phyloP scores from a whole-genome alignment of 345 rosid genomes.

The Durio zibethinus region DNA sequence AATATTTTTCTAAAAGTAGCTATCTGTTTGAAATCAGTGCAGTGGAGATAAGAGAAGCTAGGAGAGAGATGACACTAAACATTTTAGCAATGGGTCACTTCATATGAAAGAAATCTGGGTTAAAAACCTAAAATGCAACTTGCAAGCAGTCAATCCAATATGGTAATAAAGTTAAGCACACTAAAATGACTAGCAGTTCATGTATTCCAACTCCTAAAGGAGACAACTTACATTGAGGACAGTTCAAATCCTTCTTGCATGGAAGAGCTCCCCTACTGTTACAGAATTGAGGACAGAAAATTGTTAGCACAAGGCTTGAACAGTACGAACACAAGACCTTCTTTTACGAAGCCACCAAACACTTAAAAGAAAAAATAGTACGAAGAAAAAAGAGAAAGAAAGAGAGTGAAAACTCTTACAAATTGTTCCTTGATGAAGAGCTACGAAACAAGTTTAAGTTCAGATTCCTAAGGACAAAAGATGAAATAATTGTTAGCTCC shows the following conservation, averaged over 20 bases:
- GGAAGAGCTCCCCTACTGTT: slow-evolving; percentile 47
- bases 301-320: not conserved
- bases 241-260: slow-evolving; percentile 48
- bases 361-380: not conserved
- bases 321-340: not conserved
- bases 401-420: slow-evolving; percentile 39
- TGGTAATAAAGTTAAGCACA: not conserved
- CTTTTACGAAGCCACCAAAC: not conserved
- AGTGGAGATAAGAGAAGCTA: not conserved
- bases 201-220: not conserved
- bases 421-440: slow-evolving; percentile 32
- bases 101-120: not conserved
- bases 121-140: not conserved
- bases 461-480: slow-evolving; percentile 39
- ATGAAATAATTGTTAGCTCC: slow-evolving; percentile 1
- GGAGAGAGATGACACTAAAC: not conserved
- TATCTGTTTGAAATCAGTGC: not conserved
- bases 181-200: not conserved
- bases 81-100: not conserved
- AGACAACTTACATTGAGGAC: slow-evolving; percentile 52
- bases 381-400: not conserved
- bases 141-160: not conserved
- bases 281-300: slow-evolving; percentile 4
- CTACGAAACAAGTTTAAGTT: slow-evolving; percentile 62
- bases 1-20: not conserved